Percentiles rank a stretch among this genome's conserved stretches.
Conservation (phyloP, 2,329 filamentous ascomycete genomes). For the Paraconiothyrium brasiliense region DNA sequence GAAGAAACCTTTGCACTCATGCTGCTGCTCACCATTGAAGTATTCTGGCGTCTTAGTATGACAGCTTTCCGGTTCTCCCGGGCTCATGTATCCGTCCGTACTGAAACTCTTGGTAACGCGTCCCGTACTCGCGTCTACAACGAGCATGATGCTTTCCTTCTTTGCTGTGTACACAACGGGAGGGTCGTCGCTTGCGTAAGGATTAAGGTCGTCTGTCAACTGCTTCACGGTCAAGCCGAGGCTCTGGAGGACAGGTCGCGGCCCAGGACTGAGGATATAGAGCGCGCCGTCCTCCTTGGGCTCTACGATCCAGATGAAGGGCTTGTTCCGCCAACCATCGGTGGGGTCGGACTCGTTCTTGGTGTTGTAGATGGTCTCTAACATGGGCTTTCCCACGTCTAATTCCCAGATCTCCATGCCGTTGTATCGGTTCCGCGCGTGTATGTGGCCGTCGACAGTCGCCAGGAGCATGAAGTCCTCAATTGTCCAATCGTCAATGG, state of each 20-base stretch:
- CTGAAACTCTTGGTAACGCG: conserved; percentile 86
- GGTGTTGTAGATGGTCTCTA: conserved; percentile 83
- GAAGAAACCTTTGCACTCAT: conserved; percentile 80
- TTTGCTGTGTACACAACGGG: conserved; percentile 88
- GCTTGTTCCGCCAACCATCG: conserved; percentile 68
- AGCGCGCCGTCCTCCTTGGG: conserved; percentile 86
- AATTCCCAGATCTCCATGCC: conserved; percentile 87
- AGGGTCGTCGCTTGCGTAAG: conserved; percentile 76
- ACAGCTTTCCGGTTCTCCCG: conserved; percentile 74
- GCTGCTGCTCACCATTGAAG: conserved; percentile 56
- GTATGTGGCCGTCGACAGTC: conserved; percentile 97
- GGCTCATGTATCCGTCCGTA: conserved; percentile 72
- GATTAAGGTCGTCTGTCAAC: conserved; percentile 82
- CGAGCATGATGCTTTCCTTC: conserved; percentile 90
- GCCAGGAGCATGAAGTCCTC: conserved; percentile 99
- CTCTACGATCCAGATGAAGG: conserved; percentile 95
- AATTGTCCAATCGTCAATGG: conserved; percentile 98
- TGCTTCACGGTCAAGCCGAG: conserved; percentile 82
- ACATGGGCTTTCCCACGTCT: conserved; percentile 84
- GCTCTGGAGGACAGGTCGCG: conserved; percentile 67
- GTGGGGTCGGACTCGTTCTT: conserved; percentile 64
- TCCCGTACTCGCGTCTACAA: conserved; percentile 86
- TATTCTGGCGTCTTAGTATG: conserved; percentile 66
- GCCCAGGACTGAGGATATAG: conserved; percentile 82
- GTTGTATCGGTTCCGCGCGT: conserved; percentile 88